Percentiles rank a stretch among this genome's conserved stretches.
Evolutionary conservation across 768 basidiomycete genomes (phyloP).

Genomic region (Suillus paluster): DNA sequence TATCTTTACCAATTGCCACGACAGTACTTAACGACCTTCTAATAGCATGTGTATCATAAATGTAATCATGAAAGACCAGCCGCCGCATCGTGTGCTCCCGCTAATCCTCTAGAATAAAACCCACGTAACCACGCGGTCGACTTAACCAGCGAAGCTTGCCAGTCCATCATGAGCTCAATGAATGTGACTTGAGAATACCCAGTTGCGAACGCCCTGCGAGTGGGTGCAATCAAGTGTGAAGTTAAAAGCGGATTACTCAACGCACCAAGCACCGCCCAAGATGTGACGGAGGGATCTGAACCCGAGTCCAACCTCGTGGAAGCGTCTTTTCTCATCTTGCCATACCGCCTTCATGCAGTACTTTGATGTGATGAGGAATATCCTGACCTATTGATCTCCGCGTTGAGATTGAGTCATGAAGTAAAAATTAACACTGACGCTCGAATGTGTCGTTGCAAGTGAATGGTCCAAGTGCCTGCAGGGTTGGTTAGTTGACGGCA

Average conservation of each 20-base stretch:
- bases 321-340: conserved; percentile 64
- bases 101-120: conserved; percentile 57
- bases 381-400: conserved; percentile 57
- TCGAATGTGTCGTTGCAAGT: conserved; percentile 86
- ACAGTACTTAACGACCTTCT: conserved; percentile 6
- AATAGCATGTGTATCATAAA: conserved; percentile 16
- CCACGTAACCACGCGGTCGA: conserved; percentile 69
- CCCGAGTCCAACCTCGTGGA: conserved; percentile 54
- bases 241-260: conserved; percentile 8
- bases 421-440: conserved; percentile 42
- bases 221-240: conserved; percentile 9
- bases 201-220: conserved; percentile 60
- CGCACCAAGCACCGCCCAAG: conserved; percentile 79
- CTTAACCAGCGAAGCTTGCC: conserved; percentile 58
- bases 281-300: conserved; percentile 52
- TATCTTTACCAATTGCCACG: neutral
- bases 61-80: conserved; percentile 56
- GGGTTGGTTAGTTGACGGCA: neutral
- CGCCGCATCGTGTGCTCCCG: conserved; percentile 72
- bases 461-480: conserved; percentile 79
- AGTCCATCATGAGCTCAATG: conserved; percentile 67
- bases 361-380: conserved; percentile 90
- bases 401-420: neutral
- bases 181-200: conserved; percentile 54
- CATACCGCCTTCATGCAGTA: conserved; percentile 85